A percentile compares a stretch with the other conserved stretches of the same genome.
Conservation (phyloP, 352 stramenopile species). For the Pythium brachiatum region DNA sequence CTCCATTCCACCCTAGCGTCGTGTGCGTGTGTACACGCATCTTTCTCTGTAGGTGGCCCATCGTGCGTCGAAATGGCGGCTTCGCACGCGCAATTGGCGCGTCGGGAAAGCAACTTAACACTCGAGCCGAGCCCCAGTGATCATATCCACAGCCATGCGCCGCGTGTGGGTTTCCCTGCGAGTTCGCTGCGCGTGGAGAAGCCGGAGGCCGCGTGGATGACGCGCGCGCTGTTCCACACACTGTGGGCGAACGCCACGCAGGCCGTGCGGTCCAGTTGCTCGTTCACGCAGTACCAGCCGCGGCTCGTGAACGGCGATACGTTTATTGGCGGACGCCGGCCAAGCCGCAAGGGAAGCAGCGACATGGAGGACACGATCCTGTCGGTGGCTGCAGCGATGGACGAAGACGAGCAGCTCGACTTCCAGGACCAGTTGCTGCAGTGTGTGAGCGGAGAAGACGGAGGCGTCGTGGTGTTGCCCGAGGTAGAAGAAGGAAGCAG, state of each 20-base stretch:
- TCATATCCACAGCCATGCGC: neutral
- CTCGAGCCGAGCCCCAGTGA: constrained; percentile 29
- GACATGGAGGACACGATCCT: constrained; percentile 20
- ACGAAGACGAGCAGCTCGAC: constrained; percentile 28
- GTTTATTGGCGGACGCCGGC: constrained; percentile 11
- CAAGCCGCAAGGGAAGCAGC: constrained; percentile 7
- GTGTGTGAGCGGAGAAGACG: constrained; percentile 42
- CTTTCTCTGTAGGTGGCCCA: neutral
- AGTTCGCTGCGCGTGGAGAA: neutral
- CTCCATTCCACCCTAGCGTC: neutral
- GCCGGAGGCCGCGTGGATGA: constrained; percentile 56
- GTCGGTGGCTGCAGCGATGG: constrained; percentile 20
- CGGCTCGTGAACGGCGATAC: constrained; percentile 19
- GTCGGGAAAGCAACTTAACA: constrained; percentile 70
- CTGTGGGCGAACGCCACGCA: constrained; percentile 59
- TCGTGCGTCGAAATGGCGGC: neutral
- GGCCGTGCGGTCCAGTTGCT: constrained; percentile 55
- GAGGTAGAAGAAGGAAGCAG: neutral
- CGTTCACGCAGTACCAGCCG: constrained; percentile 41
- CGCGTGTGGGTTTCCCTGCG: neutral
- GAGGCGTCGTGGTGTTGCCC: constrained; percentile 45
- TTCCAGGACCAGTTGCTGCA: constrained; percentile 56
- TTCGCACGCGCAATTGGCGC: constrained; percentile 13
- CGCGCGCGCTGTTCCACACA: constrained; percentile 56
- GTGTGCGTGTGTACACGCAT: neutral